phyloP scores from a whole-genome alignment of 805 yeast species.

The Kuraishia molischiana region DNA sequence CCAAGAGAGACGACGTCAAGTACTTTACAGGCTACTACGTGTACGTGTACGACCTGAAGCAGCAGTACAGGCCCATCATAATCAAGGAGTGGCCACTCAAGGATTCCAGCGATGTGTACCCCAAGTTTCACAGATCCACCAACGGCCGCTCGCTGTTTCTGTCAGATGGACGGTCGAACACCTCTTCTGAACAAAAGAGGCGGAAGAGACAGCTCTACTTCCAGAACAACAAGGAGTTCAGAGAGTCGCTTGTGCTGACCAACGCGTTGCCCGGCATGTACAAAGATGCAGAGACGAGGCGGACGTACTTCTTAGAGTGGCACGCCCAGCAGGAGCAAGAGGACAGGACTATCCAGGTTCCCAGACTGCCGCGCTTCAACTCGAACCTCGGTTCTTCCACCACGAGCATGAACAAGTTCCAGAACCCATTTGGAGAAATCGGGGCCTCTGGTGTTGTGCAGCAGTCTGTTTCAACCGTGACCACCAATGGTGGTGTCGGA shows the following conservation, averaged over 20 bases:
- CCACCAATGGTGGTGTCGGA: slow-evolving; percentile 22
- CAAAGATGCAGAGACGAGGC: slow-evolving; percentile 4
- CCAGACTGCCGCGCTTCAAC: not conserved
- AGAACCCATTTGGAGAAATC: slow-evolving; percentile 38
- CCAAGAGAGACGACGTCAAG: slow-evolving; percentile 75
- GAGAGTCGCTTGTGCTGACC: slow-evolving; percentile 14
- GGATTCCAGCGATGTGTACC: slow-evolving; percentile 31
- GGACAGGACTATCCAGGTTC: not conserved
- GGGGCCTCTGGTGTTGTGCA: slow-evolving; percentile 48
- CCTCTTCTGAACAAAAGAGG: slow-evolving; percentile 12
- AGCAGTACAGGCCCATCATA: slow-evolving; percentile 71
- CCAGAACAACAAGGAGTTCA: slow-evolving; percentile 20
- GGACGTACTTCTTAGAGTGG: not conserved
- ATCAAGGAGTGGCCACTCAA: slow-evolving; percentile 65
- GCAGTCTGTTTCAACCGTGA: slow-evolving; percentile 26
- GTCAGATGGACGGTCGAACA: slow-evolving; percentile 32
- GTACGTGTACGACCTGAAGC: slow-evolving; percentile 72
- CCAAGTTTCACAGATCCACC: slow-evolving; percentile 49
- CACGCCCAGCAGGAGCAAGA: not conserved
- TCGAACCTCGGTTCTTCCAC: slow-evolving; percentile 8
- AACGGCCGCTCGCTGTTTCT: slow-evolving; percentile 80
- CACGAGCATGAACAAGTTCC: not conserved
- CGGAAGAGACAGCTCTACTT: slow-evolving; percentile 20
- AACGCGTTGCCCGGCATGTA: slow-evolving; percentile 10
- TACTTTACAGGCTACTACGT: slow-evolving; percentile 70